Evolutionary conservation across 2,329 filamentous ascomycete species (phyloP), one percentile per base, ranked within the genome.

Genomic region (Stachybotrys chartarum): DNA sequence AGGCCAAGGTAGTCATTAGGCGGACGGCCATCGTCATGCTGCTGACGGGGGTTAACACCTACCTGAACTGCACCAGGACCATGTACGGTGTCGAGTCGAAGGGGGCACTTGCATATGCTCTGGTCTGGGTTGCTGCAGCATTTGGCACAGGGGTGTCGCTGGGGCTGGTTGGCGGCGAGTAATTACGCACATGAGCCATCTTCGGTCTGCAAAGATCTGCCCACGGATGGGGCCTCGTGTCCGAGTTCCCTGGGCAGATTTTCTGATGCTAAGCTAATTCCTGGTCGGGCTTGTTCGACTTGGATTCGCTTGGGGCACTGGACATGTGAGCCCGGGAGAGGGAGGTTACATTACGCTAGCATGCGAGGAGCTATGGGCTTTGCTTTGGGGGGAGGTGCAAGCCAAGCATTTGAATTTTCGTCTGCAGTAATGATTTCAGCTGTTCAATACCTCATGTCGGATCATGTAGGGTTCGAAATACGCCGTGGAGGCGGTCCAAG

Each of bases 91-190:
- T 90, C 11, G 87, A 92, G 63, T 59, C 82, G 5, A 63, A 75
- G 1, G 93, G 92, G 11, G 90, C 91, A 1, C 73, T 78, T 3
- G 82, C 80, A 0, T 97, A 91, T 78, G 85, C 88, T 2, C 75
- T 76, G 24, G 76, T 93, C 42, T 97, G 91, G 91, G 82, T 82
- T n/a, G 63, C 78, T 24, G 88, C 87, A 7, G 80, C 83, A 4
- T 67, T 80, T 12, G 66, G 86, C 54, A 81, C 83, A 3, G 87
- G 87, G 14, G 39, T 77, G n/a, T 77, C 72, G 1, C 67, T 86
- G 44, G 78, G 76, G 31, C 70, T 77, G 54, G 78, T 84, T 47
- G 70, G 77, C 61, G 67, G 81, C 67, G 72, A 72, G 54, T 73
- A 63, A 61, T 51, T 46, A 53, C 53, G 52, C 30, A 24, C 10